phyloP scores from a whole-genome alignment of 164 flowering plant species.

The Vitis cinerea region DNA sequence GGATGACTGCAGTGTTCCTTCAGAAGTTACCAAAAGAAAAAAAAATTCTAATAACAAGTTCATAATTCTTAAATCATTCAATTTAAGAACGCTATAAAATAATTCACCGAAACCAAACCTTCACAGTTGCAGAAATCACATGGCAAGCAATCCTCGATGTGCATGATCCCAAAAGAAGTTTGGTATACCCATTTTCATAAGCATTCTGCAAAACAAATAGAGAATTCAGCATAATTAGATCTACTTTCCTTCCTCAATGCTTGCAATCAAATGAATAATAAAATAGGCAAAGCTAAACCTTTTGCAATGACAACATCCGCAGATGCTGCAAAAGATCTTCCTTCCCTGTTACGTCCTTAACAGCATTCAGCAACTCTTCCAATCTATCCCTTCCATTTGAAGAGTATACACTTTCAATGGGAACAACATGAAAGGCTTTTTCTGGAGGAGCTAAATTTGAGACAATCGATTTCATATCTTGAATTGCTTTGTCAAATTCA shows the following conservation, averaged over 20 bases:
- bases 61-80: not conserved
- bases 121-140: constrained; percentile 84
- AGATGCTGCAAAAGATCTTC: constrained; percentile 79
- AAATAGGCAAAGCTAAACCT: constrained; percentile 40
- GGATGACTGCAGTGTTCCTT: too few relatives aligned
- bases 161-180: constrained; percentile 79
- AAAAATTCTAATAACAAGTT: too few relatives aligned
- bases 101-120: constrained; percentile 44
- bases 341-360: constrained; percentile 79
- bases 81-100: not conserved
- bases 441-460: constrained; percentile 60
- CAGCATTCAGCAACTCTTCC: constrained; percentile 40
- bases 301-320: constrained; percentile 80
- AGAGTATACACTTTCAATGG: constrained; percentile 58
- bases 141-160: constrained; percentile 88
- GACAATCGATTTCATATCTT: constrained; percentile 52
- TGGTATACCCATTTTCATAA: constrained; percentile 71
- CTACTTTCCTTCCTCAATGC: not conserved
- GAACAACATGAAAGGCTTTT: constrained; percentile 60
- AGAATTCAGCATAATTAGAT: constrained; percentile 5
- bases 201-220: constrained; percentile 56
- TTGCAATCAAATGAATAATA: not conserved
- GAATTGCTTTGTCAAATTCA: constrained; percentile 41
- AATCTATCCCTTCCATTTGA: constrained; percentile 41
- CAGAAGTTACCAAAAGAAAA: too few relatives aligned